Conservation (phyloP, 108 stramenopile genomes). For the Cylindrotheca fusiformis region DNA sequence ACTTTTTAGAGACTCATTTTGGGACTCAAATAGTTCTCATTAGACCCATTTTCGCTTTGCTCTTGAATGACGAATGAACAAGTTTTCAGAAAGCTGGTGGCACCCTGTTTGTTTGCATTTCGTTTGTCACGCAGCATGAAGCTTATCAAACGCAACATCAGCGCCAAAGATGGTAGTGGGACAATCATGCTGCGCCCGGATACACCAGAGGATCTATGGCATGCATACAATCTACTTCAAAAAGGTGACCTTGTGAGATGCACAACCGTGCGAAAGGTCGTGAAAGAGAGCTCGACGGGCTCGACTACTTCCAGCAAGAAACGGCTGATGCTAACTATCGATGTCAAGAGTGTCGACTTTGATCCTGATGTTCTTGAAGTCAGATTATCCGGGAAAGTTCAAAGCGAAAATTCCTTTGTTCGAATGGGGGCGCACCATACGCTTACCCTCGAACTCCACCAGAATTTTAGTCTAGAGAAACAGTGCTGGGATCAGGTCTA, state of each 20-base stretch:
- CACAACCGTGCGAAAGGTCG: conserved; percentile 95
- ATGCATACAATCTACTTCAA: conserved; percentile 92
- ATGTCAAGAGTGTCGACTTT: conserved; percentile 92
- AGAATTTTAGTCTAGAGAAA: conserved; percentile 92
- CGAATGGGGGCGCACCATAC: conserved; percentile 96
- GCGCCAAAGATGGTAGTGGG: conserved; percentile 89
- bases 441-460: conserved; percentile 84
- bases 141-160: conserved; percentile 69
- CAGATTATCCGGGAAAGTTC: conserved; percentile 80
- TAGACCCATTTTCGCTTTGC: too few relatives aligned
- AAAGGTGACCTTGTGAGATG: conserved; percentile 83
- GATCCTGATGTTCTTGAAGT: conserved; percentile 86
- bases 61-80: neutral
- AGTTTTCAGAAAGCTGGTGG: neutral
- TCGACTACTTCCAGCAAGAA: conserved; percentile 85
- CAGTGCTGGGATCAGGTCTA: conserved; percentile 93
- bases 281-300: conserved; percentile 88
- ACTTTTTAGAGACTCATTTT: too few relatives aligned
- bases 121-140: too few relatives aligned
- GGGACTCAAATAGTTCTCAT: too few relatives aligned
- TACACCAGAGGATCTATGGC: conserved; percentile 97
- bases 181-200: conserved; percentile 80
- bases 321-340: conserved; percentile 87
- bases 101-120: too few relatives aligned
- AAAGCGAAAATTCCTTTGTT: conserved; percentile 78